phyloP scores from a whole-genome alignment of 306 rosid species.

The Medicago ruthenica region DNA sequence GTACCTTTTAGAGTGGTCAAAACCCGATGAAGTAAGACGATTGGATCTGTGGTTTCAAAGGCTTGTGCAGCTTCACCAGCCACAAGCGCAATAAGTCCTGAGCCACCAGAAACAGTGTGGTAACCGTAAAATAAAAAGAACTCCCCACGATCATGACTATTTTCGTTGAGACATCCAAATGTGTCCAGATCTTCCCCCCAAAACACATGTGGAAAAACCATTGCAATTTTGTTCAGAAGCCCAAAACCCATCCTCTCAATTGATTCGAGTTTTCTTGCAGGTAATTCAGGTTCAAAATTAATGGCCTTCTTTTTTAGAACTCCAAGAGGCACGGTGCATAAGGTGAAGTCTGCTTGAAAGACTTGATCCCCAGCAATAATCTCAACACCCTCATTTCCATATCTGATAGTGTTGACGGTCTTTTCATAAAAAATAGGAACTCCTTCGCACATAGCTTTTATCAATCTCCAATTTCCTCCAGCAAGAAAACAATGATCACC shows the following conservation, averaged over 20 bases:
- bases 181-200: constrained; percentile 98
- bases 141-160: constrained; percentile 79
- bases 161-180: constrained; percentile 87
- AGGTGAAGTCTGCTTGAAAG: constrained; percentile 73
- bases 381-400: constrained; percentile 77
- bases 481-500: constrained; percentile 98
- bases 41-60: constrained; percentile 81
- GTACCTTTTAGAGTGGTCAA: constrained; percentile 79
- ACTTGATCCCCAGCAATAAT: constrained; percentile 76
- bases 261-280: constrained; percentile 77
- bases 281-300: constrained; percentile 80
- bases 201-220: constrained; percentile 89
- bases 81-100: constrained; percentile 83
- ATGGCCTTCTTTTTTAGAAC: constrained; percentile 74
- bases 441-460: constrained; percentile 79
- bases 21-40: constrained; percentile 70
- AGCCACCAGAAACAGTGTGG: constrained; percentile 95
- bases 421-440: constrained; percentile 81
- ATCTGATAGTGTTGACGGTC: constrained; percentile 64
- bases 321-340: constrained; percentile 96
- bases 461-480: constrained; percentile 89
- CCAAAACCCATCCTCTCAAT: constrained; percentile 94
- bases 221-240: constrained; percentile 88
- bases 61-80: constrained; percentile 97
- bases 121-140: constrained; percentile 86